These are phyloP conservation scores for Pseudoscleropodium purum DNA, from an alignment of 225 moss, liverwort and hornwort genomes.

Conservation along the genomic window DNA sequence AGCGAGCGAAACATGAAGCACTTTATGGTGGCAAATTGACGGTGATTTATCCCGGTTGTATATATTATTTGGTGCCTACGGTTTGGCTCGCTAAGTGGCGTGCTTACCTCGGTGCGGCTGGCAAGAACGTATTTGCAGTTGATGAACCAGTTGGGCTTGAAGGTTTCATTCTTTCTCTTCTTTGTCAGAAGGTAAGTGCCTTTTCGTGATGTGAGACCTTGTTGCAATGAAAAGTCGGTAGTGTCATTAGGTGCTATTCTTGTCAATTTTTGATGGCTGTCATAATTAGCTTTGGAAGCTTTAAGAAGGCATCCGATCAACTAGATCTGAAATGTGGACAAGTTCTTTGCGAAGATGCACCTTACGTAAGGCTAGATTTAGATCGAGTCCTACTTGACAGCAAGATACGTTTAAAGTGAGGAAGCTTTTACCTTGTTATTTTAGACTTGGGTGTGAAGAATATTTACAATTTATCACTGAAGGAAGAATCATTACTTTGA, in stretches of 20 bases:
- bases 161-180: conserved; percentile 94
- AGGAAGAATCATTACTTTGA: background rate
- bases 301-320: background rate
- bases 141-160: conserved; percentile 98
- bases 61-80: conserved; percentile 85
- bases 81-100: conserved; percentile 89
- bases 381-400: background rate
- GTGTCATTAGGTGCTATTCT: background rate
- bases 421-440: background rate
- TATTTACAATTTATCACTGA: background rate
- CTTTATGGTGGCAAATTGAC: conserved; percentile 70
- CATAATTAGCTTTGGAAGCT: background rate
- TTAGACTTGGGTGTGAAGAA: background rate
- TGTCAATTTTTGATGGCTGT: background rate
- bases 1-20: conserved; percentile 85
- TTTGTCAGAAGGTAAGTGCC: conserved; percentile 84
- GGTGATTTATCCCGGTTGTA: conserved; percentile 55
- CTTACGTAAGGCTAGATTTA: background rate
- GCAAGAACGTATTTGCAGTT: conserved; percentile 86
- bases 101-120: conserved; percentile 85
- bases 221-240: background rate
- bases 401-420: background rate
- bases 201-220: conserved; percentile 3
- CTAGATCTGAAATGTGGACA: background rate
- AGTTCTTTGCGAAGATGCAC: background rate